Conservation (phyloP, 2,329 filamentous ascomycete genomes). For the Claviceps lovelessii region DNA sequence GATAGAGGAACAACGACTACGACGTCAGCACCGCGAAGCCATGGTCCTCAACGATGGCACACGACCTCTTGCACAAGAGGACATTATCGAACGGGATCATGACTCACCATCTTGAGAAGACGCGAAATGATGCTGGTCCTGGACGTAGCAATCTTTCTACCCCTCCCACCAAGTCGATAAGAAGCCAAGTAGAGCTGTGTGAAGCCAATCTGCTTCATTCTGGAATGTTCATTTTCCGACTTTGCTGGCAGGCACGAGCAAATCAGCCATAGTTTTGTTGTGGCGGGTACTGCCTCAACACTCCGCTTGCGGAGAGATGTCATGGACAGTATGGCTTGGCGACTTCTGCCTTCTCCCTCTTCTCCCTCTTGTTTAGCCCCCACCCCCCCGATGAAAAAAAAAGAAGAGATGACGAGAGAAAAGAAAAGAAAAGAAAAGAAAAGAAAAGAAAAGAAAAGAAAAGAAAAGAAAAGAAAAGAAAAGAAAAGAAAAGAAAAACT, state of each 20-base stretch:
- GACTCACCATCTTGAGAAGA: constrained; percentile 21
- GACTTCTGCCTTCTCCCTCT: neutral
- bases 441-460: neutral
- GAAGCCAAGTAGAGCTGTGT: neutral
- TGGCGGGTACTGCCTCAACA: neutral
- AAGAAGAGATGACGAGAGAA: too few relatives aligned
- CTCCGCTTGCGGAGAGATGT: neutral
- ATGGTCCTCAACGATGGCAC: constrained; percentile 87
- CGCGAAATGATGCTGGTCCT: neutral
- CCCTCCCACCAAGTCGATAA: neutral
- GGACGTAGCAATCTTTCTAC: neutral
- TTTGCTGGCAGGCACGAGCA: neutral
- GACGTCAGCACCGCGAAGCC: constrained; percentile 67
- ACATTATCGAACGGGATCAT: constrained; percentile 60
- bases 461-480: too few relatives aligned
- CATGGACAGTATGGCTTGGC: neutral
- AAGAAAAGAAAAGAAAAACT: neutral
- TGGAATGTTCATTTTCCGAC: neutral
- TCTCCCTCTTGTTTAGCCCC: too few relatives aligned
- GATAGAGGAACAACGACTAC: constrained; percentile 54
- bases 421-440: too few relatives aligned
- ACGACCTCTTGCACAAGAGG: constrained; percentile 53
- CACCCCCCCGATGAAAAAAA: too few relatives aligned
- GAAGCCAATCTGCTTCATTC: neutral
- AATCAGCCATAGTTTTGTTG: neutral